Base-by-base conservation (phyloP, 805 yeast genomes). In the Blastobotrys peoriensis region DNA sequence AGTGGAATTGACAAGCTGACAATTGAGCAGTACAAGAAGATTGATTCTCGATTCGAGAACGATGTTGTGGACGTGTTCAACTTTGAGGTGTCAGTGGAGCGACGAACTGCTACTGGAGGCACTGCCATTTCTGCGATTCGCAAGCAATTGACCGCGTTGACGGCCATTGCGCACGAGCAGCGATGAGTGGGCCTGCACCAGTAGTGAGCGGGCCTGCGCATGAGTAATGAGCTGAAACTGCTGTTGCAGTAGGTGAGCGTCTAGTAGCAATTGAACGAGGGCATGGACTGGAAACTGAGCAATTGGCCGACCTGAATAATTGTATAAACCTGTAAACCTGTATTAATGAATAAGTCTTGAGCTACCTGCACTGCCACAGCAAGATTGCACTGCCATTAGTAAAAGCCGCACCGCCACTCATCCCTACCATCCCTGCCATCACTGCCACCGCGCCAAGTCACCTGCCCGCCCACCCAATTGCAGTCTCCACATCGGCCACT, bases 41-140 rank as follows among this genome's bases (percentile, higher is more conserved):
- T 93, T 53, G 98, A 93, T 60, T 43, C 69, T 1, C 76, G 98
- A 65, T 93, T 93, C 59, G 82, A 68, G 36, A 75, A 69, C 6
- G 98, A 93, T 62, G 95, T 93, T 10, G 75, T 67, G 49, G 82
- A 79, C 36, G 87, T 86, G n/a, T 93, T 93, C 61, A 75, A 91
- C 67, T 93, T 91, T 63, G 98, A 93, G 62, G 79, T 75, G 49
- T 84, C 95, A 61, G 98, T 93, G 19, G 99, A 93, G 71, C 85
- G 95, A 75, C 86, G 98, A 70, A 79, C 83, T 41, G 96, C 98
- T 17, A 88, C 81, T 45, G 99, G 99, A 50, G 99, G 99, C 54
- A 89, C 98, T 25, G 96, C 98, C 13, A 87, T 81, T 65, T 66
- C 79, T 28, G 97, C 98, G 13, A 86, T 93, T n/a, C 60, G 78